Percentiles rank a stretch among this genome's conserved stretches.
These are phyloP conservation scores for Aspergillus felis DNA, from an alignment of 2,329 filamentous ascomycete species.

Conservation along the genomic window DNA sequence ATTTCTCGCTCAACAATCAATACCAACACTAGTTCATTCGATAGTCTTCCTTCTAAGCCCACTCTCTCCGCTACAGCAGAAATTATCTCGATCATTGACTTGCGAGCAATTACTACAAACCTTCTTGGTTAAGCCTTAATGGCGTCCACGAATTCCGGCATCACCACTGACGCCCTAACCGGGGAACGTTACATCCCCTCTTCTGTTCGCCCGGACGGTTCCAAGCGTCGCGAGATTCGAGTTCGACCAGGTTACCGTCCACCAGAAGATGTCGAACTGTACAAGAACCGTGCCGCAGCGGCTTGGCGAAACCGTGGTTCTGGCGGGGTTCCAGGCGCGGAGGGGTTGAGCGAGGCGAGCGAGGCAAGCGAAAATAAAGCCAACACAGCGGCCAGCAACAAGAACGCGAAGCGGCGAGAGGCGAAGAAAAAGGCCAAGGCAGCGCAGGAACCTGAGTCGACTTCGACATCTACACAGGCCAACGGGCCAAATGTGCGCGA, in stretches of 20 bases:
- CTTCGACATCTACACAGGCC: constrained; percentile 12
- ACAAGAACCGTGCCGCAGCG: constrained; percentile 88
- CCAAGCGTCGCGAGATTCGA: constrained; percentile 88
- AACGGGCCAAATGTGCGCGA: constrained; percentile 18
- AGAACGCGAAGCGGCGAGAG: constrained; percentile 79
- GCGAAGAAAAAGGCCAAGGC: constrained; percentile 58
- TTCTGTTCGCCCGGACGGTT: constrained; percentile 81
- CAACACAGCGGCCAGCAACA: constrained; percentile 60
- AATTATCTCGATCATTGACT: background rate
- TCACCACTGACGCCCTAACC: constrained; percentile 68
- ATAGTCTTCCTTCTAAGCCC: background rate
- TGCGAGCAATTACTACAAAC: background rate
- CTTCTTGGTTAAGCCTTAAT: constrained; percentile 33
- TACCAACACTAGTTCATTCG: constrained; percentile 2
- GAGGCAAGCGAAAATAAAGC: constrained; percentile 51
- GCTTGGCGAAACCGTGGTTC: constrained; percentile 72
- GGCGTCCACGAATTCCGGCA: constrained; percentile 62
- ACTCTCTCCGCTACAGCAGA: background rate
- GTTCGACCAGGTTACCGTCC: constrained; percentile 91
- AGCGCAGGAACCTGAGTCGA: constrained; percentile 52
- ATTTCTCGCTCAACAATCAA: background rate
- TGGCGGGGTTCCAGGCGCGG: constrained; percentile 72
- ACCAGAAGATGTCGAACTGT: constrained; percentile 91
- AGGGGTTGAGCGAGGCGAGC: constrained; percentile 51
- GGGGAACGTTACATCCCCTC: constrained; percentile 88